Base-by-base conservation (phyloP, 768 basidiomycete genomes). In the Amyloporia xantha region DNA sequence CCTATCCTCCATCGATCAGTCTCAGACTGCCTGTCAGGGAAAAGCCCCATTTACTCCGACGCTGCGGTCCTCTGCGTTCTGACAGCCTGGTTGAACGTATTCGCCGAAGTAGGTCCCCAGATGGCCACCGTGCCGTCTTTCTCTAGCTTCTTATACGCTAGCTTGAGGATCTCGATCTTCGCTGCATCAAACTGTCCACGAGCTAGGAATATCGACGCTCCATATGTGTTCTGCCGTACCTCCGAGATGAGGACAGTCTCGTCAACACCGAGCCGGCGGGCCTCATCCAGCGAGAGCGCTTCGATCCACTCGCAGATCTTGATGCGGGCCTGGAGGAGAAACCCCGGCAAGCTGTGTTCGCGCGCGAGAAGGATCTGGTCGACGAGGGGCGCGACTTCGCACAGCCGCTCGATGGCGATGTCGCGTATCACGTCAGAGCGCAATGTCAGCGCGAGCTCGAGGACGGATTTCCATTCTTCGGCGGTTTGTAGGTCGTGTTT, bases 381-480 rank as follows among this genome's bases (percentile, higher is more conserved):
- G 2, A 78, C 71, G 0, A 84, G 68, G 1, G 74, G 70, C 0
- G 66, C 62, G 35, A 84, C 68, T 0, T 62, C 21, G 5, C 75
- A 63, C 55, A 70, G 37, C 43, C 66, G n/a, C n/a, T n/a, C n/a
- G n/a, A n/a, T n/a, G n/a, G n/a, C 75, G 0, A 85, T 68, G 46
- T 84, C 77, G 0, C 78, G 74, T 0, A 82, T 64, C 38, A 78
- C 72, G 0, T 52, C 54, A 51, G 86, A 86, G 0, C 54, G 35
- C 83, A 82, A 88, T 3, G 66, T 58, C 15, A 76, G 66, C 0
- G 83, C 69, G 1, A 86, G 75, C 1, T 57, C 61, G 0, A 87
- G 62, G 38, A 88, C 77, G 0, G 63, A 65, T 0, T 65, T 61
- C 86, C 86, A 88, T 7, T 75, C 74, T 0, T 70, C n/a, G n/a